Base-by-base conservation (phyloP, 2,329 filamentous ascomycete species). In the Thermothelomyces thermophilus region DNA sequence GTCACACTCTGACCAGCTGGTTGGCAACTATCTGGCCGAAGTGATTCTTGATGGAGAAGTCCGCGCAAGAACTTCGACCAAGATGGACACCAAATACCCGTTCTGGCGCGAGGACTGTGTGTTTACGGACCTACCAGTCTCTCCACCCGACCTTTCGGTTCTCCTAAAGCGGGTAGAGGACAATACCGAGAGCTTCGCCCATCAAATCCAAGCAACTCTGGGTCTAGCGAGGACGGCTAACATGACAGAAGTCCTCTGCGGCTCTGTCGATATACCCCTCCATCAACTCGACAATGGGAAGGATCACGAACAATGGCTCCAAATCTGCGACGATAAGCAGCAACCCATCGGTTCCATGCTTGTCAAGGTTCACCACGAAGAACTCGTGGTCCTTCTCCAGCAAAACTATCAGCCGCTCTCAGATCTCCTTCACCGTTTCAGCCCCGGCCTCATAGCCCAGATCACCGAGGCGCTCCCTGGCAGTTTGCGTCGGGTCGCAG, bases 251-350 rank as follows among this genome's bases (percentile, higher is more conserved):
- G 63, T 75, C 13, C 62, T 79, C 2, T 81, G 77, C 56, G 87
- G 88, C 1, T 80, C 83, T 44, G 84, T 95, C n/a, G 88, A 95
- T 58, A 80, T 96, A 26, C 79, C 83, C 17, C 72, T 96, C 7
- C 84, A 90, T 51, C 85, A 90, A 55, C 68, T 95, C 14, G 87
- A 91, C 33, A 76, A 80, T 0, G 84, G 83, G 14, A 85, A 85
- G 61, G 86, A 91, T 50, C 77, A 84, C 30, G 91, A 97, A 66
- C 85, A 90, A 61, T 96, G 90, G 91, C 86, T 89, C 72, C 85
- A 84, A 14, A 80, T 95, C 19, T 69, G 84, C 42, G 88, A 95
- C 61, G 83, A 86, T 57, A 82, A 80, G 56, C 82, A 87, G 53
- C 84, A 90, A 59, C 73, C 76, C 1, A 79, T 95, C 42, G 91